phyloP scores from a whole-genome alignment of 2,329 filamentous ascomycete species.

The Botrytis fabae region DNA sequence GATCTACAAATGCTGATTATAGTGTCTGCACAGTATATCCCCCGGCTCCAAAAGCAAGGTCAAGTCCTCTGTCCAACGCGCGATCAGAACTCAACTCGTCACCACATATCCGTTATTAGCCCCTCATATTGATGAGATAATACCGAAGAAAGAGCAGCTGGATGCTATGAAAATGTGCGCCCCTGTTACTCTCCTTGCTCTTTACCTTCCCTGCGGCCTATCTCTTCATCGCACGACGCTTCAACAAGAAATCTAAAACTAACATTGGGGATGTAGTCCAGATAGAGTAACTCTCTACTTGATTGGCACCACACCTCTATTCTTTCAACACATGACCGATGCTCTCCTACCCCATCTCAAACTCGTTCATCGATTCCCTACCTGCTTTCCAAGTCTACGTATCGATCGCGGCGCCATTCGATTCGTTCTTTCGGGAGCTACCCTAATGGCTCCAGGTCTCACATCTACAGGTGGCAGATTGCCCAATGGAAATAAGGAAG shows the following conservation, averaged over 20 bases:
- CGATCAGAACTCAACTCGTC: slow-evolving; percentile 77
- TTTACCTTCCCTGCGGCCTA: background rate
- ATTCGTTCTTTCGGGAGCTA: slow-evolving; percentile 90
- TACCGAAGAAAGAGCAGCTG: slow-evolving; percentile 91
- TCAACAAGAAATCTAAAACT: slow-evolving; percentile 12
- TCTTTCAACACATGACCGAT: slow-evolving; percentile 79
- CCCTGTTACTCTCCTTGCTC: background rate
- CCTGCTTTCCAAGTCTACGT: slow-evolving; percentile 77
- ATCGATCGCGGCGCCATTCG: slow-evolving; percentile 96
- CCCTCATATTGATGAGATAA: slow-evolving; percentile 86
- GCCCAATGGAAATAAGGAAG: slow-evolving; percentile 51
- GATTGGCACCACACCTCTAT: slow-evolving; percentile 74
- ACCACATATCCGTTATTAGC: slow-evolving; percentile 83
- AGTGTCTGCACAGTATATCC: slow-evolving; percentile 58
- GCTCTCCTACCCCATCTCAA: slow-evolving; percentile 83
- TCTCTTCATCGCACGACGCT: background rate
- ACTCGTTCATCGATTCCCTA: slow-evolving; percentile 86
- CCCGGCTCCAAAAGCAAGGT: slow-evolving; percentile 88
- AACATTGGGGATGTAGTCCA: slow-evolving; percentile 51
- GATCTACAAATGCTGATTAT: slow-evolving; percentile 29
- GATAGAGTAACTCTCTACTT: slow-evolving; percentile 89
- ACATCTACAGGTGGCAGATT: slow-evolving; percentile 81
- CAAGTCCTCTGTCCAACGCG: slow-evolving; percentile 92
- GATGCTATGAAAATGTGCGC: slow-evolving; percentile 81
- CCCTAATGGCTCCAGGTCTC: slow-evolving; percentile 93